phyloP scores from a whole-genome alignment of 2,329 filamentous ascomycete species.

The Aspergillus brunneoviolaceus region DNA sequence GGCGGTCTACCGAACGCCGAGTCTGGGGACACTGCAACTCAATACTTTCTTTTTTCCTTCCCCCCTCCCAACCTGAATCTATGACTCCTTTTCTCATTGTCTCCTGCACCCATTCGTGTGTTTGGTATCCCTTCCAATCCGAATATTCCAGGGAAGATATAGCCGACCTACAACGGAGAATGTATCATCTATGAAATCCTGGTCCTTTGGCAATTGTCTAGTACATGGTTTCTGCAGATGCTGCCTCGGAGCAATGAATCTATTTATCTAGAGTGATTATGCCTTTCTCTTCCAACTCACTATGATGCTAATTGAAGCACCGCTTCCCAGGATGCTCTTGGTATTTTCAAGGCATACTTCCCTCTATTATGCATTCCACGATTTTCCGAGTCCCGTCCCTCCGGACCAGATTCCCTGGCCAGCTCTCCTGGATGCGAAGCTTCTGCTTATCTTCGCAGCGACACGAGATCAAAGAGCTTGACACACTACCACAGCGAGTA shows the following conservation, averaged over 20 bases:
- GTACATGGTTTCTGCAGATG: neutral
- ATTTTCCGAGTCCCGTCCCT: conserved; percentile 16
- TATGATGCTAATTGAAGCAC: neutral
- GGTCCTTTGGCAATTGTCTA: neutral
- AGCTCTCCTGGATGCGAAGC: conserved; percentile 26
- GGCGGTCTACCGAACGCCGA: neutral
- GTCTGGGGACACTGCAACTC: neutral
- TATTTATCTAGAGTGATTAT: neutral
- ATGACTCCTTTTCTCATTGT: too few species aligned
- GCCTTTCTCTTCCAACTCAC: neutral
- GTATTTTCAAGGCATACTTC: neutral
- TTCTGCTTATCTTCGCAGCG: conserved; percentile 45
- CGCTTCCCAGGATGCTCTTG: neutral
- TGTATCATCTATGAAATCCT: neutral
- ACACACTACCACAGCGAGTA: conserved; percentile 51
- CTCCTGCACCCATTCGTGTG: too few species aligned
- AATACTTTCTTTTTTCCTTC: neutral
- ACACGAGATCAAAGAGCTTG: conserved; percentile 47
- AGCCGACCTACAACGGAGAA: neutral
- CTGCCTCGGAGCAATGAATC: neutral
- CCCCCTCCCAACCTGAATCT: too few species aligned
- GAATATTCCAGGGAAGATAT: too few species aligned
- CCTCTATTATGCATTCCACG: conserved; percentile 20
- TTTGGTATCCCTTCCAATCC: too few species aligned
- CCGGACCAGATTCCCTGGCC: conserved; percentile 13